Base-by-base conservation (phyloP, 352 stramenopile species). In the Stramenopiles sp. region DNA sequence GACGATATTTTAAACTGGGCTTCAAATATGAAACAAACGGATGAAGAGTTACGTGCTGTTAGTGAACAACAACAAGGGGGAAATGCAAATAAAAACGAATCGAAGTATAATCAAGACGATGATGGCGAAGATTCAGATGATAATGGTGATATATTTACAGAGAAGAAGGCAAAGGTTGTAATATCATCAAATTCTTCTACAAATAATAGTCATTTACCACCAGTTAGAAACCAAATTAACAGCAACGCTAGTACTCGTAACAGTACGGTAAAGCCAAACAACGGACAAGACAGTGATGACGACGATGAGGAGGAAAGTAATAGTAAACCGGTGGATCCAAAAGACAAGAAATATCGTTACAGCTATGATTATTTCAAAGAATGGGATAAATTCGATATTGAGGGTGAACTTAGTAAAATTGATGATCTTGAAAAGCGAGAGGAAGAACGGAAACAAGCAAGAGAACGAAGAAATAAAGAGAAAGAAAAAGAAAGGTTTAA, bases 351-450 rank as follows among this genome's bases (percentile, higher is more conserved):
- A 33, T 32, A 83, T 32, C 80, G 69, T 13, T 78, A 80, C 4
- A 78, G 74, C 43, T 90, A 90, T 6, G 94, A 95, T 83, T 91
- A 96, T 82, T 97, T 95, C 69, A 86, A 89, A 1, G 86, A 89
- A 30, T 97, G 91, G 91, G 89, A 95, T 73, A 93, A 95, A 79
- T 96, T 93, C 81, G 85, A 95, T 31, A 89, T 91, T 6, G 90
- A 95, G 63, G 80, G 86, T 63, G 90, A 89, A n/a, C 84, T 94
- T 30, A 79, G 86, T 0, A 85, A 88, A 32, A 84, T 93, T 38
- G 90, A 95, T 7, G 79, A 87, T 4, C 82, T 86, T 0, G 87
- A 91, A 0, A 77, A 86, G 43, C n/a, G 38, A 53, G 38, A 53
- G 13, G 30, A 65, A 33, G 30, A 83, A 32, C 32, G 27, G 32